A percentile compares a stretch with the other conserved stretches of the same genome.
phyloP scores from a whole-genome alignment of 352 stramenopile genomes.

The Phytophthora agathidicida region DNA sequence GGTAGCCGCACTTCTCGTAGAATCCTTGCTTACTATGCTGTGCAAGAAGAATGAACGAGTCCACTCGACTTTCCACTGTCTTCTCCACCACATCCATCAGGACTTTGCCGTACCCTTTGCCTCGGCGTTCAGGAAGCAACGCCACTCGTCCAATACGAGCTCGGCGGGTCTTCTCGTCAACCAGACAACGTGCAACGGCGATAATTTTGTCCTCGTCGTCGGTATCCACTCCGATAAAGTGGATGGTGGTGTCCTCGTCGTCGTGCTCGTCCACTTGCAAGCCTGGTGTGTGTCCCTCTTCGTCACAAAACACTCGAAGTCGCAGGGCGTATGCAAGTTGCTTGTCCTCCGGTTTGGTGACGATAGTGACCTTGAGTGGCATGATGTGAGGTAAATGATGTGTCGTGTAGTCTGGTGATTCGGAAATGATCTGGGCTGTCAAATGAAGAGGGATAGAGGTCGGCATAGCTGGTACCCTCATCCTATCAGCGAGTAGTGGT shows the following conservation, averaged over 20 bases:
- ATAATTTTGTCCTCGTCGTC: constrained; percentile 4
- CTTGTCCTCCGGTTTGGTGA: background rate
- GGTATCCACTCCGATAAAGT: constrained; percentile 9
- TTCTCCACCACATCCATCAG: constrained; percentile 8
- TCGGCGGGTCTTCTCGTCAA: constrained; percentile 1
- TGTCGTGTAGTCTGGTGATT: constrained; percentile 1
- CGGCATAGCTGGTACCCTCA: constrained; percentile 5
- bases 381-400: background rate
- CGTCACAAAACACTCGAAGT: constrained; percentile 3
- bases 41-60: constrained; percentile 6
- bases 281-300: constrained; percentile 2
- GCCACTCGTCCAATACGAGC: constrained; percentile 8
- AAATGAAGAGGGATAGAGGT: no score
- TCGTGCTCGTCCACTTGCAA: constrained; percentile 7
- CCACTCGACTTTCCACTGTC: background rate
- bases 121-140: background rate
- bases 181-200: constrained; percentile 1
- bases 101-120: constrained; percentile 4
- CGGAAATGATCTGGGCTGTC: background rate
- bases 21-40: constrained; percentile 8
- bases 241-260: constrained; percentile 1
- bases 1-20: constrained; percentile 1
- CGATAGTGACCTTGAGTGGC: constrained; percentile 2
- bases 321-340: constrained; percentile 4
- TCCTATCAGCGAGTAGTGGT: no score